Evolutionary conservation across 495 filamentous ascomycete species (phyloP), one percentile per base, ranked within the genome.

Genomic region (Aspergillus saccharolyticus): DNA sequence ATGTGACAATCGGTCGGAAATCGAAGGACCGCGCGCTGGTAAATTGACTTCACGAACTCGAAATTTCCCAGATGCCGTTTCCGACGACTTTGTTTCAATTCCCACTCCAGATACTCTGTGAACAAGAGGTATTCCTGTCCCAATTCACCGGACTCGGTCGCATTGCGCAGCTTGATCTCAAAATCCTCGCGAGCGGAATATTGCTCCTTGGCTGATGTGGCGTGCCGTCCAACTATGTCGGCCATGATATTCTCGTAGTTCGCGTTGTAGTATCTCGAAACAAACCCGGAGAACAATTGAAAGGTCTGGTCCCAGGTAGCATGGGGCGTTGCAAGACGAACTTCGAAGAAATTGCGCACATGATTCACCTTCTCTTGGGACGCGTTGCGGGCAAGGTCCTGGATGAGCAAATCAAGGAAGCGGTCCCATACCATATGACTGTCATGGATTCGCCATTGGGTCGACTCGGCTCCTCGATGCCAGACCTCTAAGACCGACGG

Each of bases 371-470:
- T 83, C 16, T 85, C 78, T 47, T 76, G 73, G 4, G 78, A 79
- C 14, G 81, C 76, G 2, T 75, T 74, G 48, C 74, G 79, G n/a
- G 80, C 74, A 61, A 89, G 58, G 77, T 88, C 89, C 74, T 80
- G 71, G 54, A 80, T 64, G 22, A 84, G 63, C 18, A 88, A 68
- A 25, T 87, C 78, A 10, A 84, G 73, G 52, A 86, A 92, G 56
- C 85, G 86, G 66, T 96, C 84, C 92, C 92, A 98, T n/a, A 97
- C 79, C 50, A 85, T 63, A 63, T 94, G 83, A 73, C 92, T 96
- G 65, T 96, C 89, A 63, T 85, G 81, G 56, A 97, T 81, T 62
- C 89, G 86, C 74, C 86, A 90, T 64, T 86, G 83, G 15, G 90
- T 94, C 21, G 86, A 85, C 47, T 89, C 83, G 44, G 87, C 85